A percentile compares a stretch with the other conserved stretches of the same genome.
These are phyloP conservation scores for Borealophlyctis nickersoniae DNA, from an alignment of 192 early-diverging fungal genomes.

Conservation along the genomic window DNA sequence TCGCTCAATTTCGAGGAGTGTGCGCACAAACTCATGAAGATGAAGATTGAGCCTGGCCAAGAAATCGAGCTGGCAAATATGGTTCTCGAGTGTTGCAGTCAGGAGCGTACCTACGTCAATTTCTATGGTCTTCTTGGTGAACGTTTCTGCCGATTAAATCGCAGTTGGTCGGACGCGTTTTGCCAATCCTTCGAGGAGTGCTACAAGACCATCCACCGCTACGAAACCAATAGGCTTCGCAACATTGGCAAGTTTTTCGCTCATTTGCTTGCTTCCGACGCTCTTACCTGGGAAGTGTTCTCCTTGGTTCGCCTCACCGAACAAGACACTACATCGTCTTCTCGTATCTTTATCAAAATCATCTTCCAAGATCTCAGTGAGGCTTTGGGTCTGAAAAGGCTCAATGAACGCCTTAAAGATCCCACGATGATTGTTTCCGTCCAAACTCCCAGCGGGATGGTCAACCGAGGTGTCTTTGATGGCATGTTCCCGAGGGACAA, in stretches of 20 bases:
- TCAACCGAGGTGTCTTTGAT: slow-evolving; percentile 64
- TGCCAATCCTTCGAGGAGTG: slow-evolving; percentile 71
- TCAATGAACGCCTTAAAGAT: slow-evolving; percentile 70
- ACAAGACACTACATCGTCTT: slow-evolving; percentile 91
- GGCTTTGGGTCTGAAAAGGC: slow-evolving; percentile 73
- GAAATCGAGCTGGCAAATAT: slow-evolving; percentile 93
- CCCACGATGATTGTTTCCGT: slow-evolving; percentile 53
- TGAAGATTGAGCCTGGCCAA: slow-evolving; percentile 78
- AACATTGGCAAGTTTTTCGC: slow-evolving; percentile 91
- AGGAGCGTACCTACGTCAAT: slow-evolving; percentile 91
- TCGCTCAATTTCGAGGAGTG: slow-evolving; percentile 93
- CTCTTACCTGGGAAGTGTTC: slow-evolving; percentile 80
- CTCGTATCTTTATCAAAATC: slow-evolving; percentile 96
- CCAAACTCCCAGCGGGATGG: slow-evolving; percentile 32
- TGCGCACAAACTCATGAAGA: slow-evolving; percentile 89
- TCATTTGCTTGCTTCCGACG: slow-evolving; percentile 81
- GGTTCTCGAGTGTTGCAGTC: slow-evolving; percentile 95
- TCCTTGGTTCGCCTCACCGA: slow-evolving; percentile 80
- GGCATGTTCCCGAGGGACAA: slow-evolving; percentile 91
- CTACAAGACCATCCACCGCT: slow-evolving; percentile 89
- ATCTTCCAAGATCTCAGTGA: slow-evolving; percentile 86
- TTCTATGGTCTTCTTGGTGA: slow-evolving; percentile 94
- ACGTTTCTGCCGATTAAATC: slow-evolving; percentile 82
- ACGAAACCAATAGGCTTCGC: slow-evolving; percentile 88
- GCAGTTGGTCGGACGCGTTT: slow-evolving; percentile 77